Base-by-base conservation (phyloP, 345 rosid species). In the Erysimum cheiranthoides region DNA sequence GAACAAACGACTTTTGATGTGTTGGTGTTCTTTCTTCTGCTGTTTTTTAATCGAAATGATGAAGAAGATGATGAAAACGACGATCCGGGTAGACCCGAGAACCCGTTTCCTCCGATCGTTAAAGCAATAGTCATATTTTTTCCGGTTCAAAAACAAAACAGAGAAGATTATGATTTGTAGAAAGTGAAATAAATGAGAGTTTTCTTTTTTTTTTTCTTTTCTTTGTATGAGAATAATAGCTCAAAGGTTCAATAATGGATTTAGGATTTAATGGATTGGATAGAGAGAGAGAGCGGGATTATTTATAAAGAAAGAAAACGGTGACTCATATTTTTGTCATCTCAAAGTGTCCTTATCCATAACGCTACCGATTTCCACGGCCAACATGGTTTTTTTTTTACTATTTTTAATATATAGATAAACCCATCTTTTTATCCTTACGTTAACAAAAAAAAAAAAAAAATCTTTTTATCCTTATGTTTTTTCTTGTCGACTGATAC, bases 31-130 rank as follows among this genome's bases (percentile, higher is more conserved):
- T 79, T 85, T 45, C 63, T 70, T 57, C 71, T 73, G 32, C 52
- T 77, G 71, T 65, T 78, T 61, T 70, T 83, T 16, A 80, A 53
- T 11, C 81, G 82, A 47, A 85, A 60, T 82, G 89, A 84, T 9
- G 90, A 81, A 52, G 85, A 73, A 1, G 86, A 74, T 16, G 81
- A 78, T 13, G 81, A 78, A 50, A 66, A 78, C 25, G 81, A 72
- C 2, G 81, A 67, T 72, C 78, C 74, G 17, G 78, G 43, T 25
- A 73, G 5, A 73, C 78, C 81, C 13, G 85, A 82, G n/a, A 66
- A 82, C 4, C 86, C 84, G 18, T 80, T 86, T 53, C 87, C 85
- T 56, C 85, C 83, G 36, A 88, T 79, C 71, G 81, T 78, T 11
- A 78, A 53, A 73, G 81, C 81, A 53, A 61, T 73, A 9, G 81